Evolutionary conservation across 2,329 filamentous ascomycete genomes (phyloP).

Genomic region (Fusarium mundagurra): DNA sequence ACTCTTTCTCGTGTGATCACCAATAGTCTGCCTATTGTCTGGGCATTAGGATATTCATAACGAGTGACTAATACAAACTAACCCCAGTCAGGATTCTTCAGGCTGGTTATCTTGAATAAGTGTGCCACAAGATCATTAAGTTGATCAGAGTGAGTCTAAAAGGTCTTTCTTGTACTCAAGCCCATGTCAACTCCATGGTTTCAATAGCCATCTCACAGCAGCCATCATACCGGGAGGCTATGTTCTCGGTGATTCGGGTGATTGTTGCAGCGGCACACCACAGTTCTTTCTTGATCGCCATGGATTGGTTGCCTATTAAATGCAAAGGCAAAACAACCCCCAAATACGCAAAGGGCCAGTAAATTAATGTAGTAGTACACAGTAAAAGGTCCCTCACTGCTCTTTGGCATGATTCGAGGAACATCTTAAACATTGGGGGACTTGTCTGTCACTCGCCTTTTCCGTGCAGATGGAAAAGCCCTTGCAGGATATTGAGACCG

Average conservation of each 20-base stretch:
- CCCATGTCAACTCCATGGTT: accelerated
- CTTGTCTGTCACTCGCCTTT: not conserved
- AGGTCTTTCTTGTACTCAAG: accelerated
- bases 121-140: not conserved
- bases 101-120: not conserved
- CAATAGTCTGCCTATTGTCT: accelerated
- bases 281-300: not conserved
- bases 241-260: not conserved
- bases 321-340: not conserved
- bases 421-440: not conserved
- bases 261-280: not conserved
- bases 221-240: accelerated
- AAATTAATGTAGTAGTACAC: accelerated
- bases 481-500: not conserved
- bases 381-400: accelerated
- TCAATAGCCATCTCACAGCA: not conserved
- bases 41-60: accelerated
- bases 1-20: accelerated
- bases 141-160: not conserved
- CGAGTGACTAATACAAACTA: accelerated
- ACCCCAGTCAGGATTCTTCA: accelerated
- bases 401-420: not conserved
- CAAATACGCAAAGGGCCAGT: not conserved
- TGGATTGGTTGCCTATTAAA: accelerated
- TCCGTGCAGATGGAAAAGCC: not conserved